A percentile compares a stretch with the other conserved stretches of the same genome.
Evolutionary conservation across 345 rosid species (phyloP).

Genomic region (Acer saccharum): DNA sequence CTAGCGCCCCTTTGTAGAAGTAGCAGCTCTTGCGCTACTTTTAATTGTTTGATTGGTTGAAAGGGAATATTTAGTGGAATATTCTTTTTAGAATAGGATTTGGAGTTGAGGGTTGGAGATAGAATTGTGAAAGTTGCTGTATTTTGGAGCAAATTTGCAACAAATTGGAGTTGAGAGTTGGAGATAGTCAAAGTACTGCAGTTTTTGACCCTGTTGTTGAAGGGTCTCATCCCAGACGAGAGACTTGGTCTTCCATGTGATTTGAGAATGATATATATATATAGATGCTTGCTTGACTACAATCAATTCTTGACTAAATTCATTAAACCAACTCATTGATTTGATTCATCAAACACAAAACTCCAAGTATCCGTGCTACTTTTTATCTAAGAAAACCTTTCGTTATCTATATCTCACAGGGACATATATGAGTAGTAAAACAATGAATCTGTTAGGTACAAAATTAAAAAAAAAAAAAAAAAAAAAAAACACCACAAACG

Average conservation of each 20-base stretch:
- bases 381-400: not conserved
- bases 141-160: no score
- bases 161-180: no score
- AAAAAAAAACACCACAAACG: not conserved
- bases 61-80: no score
- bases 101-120: no score
- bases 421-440: not conserved
- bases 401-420: no score
- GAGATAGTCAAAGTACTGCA: no score
- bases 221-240: not conserved
- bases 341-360: not conserved
- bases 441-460: not conserved
- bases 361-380: not conserved
- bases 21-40: no score
- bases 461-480: not conserved
- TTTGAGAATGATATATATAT: not conserved
- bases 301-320: not conserved
- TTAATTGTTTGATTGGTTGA: no score
- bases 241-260: not conserved
- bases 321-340: not conserved
- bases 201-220: constrained; percentile 6
- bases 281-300: not conserved
- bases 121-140: no score
- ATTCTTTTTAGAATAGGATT: no score
- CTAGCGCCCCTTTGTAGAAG: no score